phyloP scores from a whole-genome alignment of 2,329 filamentous ascomycete genomes.

The Geoglossum cookeanum region DNA sequence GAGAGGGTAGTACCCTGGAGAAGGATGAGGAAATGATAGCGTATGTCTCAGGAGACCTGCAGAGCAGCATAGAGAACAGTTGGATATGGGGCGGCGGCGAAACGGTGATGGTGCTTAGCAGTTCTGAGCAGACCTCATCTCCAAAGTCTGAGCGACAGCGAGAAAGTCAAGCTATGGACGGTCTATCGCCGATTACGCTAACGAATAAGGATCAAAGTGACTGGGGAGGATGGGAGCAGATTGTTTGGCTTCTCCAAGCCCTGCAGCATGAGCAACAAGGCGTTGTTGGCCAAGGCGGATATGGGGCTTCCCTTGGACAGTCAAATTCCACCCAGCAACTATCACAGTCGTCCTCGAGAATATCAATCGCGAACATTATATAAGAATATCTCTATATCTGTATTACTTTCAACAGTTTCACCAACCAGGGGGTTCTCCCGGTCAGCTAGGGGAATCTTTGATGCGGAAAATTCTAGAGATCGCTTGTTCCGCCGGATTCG shows the following conservation, averaged over 20 bases:
- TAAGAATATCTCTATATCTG: neutral
- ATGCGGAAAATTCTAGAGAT: no score
- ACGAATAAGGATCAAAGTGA: neutral
- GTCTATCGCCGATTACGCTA: neutral
- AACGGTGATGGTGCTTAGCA: neutral
- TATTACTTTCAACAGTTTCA: neutral
- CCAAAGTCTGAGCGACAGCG: neutral
- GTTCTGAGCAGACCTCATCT: neutral
- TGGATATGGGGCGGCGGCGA: constrained; percentile 53
- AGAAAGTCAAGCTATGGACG: neutral
- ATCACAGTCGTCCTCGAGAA: neutral
- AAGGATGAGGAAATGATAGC: constrained; percentile 75
- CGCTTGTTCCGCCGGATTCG: neutral
- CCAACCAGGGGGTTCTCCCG: neutral
- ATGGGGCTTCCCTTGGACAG: neutral
- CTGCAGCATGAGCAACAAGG: constrained; percentile 2
- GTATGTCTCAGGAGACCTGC: constrained; percentile 72
- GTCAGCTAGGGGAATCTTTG: no score
- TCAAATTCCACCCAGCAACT: neutral
- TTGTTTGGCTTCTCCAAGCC: neutral
- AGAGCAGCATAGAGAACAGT: constrained; percentile 54
- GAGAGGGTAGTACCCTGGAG: constrained; percentile 25
- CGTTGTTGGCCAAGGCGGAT: neutral
- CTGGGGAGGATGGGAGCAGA: constrained; percentile 4
- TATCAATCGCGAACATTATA: constrained; percentile 5